Evolutionary conservation across 129 eudicot genomes (phyloP).

Genomic region (Solidago caesia): DNA sequence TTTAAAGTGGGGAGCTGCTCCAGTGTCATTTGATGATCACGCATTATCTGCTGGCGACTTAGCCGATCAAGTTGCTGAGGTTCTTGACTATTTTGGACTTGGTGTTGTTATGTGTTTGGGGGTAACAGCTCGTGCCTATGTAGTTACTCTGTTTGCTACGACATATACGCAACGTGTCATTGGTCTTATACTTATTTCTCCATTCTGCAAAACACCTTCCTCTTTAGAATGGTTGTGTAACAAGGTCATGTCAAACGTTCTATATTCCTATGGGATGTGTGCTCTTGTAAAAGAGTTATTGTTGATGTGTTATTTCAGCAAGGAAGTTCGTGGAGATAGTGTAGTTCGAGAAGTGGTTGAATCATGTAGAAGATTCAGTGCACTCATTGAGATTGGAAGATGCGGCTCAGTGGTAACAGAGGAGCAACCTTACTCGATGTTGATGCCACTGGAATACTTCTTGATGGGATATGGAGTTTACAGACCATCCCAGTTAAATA

Average conservation of each 20-base stretch:
- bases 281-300: slow-evolving; percentile 73
- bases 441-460: slow-evolving; percentile 83
- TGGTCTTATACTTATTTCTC: slow-evolving; percentile 88
- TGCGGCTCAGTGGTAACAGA: slow-evolving; percentile 95
- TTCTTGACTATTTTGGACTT: slow-evolving; percentile 79
- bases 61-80: slow-evolving; percentile 86
- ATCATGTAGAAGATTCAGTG: slow-evolving; percentile 76
- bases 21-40: slow-evolving; percentile 45
- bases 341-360: slow-evolving; percentile 66
- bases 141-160: slow-evolving; percentile 87
- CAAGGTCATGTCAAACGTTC: slow-evolving; percentile 80
- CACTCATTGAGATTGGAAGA: slow-evolving; percentile 86
- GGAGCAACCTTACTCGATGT: slow-evolving; percentile 91
- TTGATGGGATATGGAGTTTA: slow-evolving; percentile 83
- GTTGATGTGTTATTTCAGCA: slow-evolving; percentile 90
- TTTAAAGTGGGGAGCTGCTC: slow-evolving; percentile 83
- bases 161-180: slow-evolving; percentile 64
- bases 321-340: slow-evolving; percentile 79
- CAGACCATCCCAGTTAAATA: slow-evolving; percentile 51
- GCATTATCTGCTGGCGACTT: slow-evolving; percentile 65
- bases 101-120: slow-evolving; percentile 91
- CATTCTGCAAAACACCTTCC: slow-evolving; percentile 86
- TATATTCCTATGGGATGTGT: slow-evolving; percentile 85
- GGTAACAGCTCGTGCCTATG: slow-evolving; percentile 91
- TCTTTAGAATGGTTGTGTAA: slow-evolving; percentile 95